phyloP scores from a whole-genome alignment of 208 protist genomes.

The Trypanosoma caninum region DNA sequence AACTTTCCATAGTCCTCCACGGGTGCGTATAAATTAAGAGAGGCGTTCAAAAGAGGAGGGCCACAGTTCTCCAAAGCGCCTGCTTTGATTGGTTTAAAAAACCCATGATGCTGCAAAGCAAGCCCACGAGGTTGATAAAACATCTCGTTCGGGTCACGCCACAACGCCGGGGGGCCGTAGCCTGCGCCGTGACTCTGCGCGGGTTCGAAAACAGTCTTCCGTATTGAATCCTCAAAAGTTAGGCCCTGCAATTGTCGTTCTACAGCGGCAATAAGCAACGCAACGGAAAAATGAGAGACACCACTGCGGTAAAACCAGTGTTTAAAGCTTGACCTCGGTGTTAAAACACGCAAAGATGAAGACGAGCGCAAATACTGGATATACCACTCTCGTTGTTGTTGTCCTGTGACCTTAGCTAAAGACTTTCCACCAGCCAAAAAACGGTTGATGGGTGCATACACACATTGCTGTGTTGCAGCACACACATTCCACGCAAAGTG shows the following conservation, averaged over 20 bases:
- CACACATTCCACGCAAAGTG: slow-evolving; percentile 34
- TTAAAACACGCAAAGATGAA: slow-evolving; percentile 5
- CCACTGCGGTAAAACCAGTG: slow-evolving; percentile 10
- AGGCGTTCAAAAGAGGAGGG: slow-evolving; percentile 65
- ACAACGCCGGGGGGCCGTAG: slow-evolving; percentile 67
- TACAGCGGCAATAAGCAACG: slow-evolving; percentile 67
- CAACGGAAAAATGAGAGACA: slow-evolving; percentile 71
- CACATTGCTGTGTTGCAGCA: slow-evolving; percentile 27
- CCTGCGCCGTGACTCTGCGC: slow-evolving; percentile 62
- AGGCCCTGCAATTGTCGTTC: slow-evolving; percentile 56
- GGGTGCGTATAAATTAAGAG: slow-evolving; percentile 71
- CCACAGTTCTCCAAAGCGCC: slow-evolving; percentile 47
- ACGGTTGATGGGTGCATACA: slow-evolving; percentile 55
- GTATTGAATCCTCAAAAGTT: slow-evolving; percentile 71
- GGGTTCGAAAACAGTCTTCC: slow-evolving; percentile 52
- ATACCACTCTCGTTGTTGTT: slow-evolving; percentile 63
- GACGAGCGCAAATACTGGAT: slow-evolving; percentile 61
- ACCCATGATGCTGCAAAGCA: slow-evolving; percentile 55
- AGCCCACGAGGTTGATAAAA: slow-evolving; percentile 81
- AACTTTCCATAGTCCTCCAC: slow-evolving; percentile 83
- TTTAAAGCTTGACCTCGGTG: slow-evolving; percentile 9
- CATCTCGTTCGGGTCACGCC: slow-evolving; percentile 73
- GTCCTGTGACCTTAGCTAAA: slow-evolving; percentile 27
- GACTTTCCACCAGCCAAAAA: slow-evolving; percentile 56
- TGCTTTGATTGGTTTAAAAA: slow-evolving; percentile 32